phyloP scores from a whole-genome alignment of 352 stramenopile species.

The Pythium sp. region DNA sequence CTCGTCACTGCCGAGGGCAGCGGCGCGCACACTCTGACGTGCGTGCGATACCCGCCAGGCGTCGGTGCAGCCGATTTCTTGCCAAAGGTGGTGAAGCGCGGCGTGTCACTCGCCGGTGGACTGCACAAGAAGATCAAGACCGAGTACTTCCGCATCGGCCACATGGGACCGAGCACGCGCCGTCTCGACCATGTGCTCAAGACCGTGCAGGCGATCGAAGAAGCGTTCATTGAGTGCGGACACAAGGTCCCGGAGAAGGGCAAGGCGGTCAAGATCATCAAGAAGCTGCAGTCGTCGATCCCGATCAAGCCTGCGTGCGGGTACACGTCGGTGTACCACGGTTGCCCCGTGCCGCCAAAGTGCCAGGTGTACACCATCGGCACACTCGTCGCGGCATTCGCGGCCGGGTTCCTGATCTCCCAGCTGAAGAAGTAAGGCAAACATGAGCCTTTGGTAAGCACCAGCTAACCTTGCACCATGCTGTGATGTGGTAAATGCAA shows the following conservation, averaged over 20 bases:
- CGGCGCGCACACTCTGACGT: conserved; percentile 69
- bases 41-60: conserved; percentile 67
- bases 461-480: neutral
- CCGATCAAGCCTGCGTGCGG: conserved; percentile 45
- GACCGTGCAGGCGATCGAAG: conserved; percentile 70
- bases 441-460: neutral
- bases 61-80: conserved; percentile 66
- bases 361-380: conserved; percentile 69
- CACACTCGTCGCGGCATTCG: conserved; percentile 56
- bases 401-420: conserved; percentile 51
- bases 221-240: conserved; percentile 66
- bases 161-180: conserved; percentile 79
- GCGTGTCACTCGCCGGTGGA: conserved; percentile 68
- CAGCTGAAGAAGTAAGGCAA: conserved; percentile 44
- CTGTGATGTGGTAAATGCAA: conserved; percentile 4
- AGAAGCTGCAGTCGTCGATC: conserved; percentile 49
- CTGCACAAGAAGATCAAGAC: conserved; percentile 83
- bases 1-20: conserved; percentile 51
- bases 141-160: conserved; percentile 82
- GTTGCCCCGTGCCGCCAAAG: conserved; percentile 64
- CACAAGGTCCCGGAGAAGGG: conserved; percentile 57
- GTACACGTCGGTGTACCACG: conserved; percentile 41
- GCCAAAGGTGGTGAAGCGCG: conserved; percentile 66
- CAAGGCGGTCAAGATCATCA: conserved; percentile 54
- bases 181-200: conserved; percentile 74